Evolutionary conservation across 768 basidiomycete species (phyloP).

Genomic region (Tulasnella sp.): DNA sequence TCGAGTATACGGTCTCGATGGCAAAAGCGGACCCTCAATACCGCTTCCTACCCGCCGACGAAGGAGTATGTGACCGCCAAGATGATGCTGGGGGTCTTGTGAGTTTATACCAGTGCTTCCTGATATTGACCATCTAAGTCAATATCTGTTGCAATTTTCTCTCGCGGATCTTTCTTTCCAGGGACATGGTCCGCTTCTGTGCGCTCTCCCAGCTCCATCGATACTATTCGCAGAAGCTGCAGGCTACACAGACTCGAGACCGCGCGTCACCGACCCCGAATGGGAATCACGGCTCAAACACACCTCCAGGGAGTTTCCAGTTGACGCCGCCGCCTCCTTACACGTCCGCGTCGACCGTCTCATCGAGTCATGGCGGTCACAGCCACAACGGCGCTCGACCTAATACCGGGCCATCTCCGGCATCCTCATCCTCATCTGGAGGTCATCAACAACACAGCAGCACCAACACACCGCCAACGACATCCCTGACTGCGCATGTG

Average conservation of each 20-base stretch:
- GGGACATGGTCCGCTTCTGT: conserved; percentile 11
- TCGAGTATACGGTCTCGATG: not conserved
- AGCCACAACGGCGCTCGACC: not conserved
- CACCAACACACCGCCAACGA: not conserved
- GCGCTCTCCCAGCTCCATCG: conserved; percentile 1
- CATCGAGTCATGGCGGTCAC: not conserved
- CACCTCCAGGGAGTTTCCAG: conserved; percentile 11
- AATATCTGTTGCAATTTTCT: conserved; percentile 4
- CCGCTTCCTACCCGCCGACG: not conserved
- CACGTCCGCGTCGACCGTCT: not conserved
- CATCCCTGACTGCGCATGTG: too few relatives aligned
- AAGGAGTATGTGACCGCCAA: not conserved
- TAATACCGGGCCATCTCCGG: conserved; percentile 9
- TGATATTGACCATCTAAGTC: not conserved
- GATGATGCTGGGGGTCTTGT: conserved; percentile 7
- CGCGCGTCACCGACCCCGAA: not conserved
- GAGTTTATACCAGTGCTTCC: not conserved
- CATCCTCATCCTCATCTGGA: conserved; percentile 9
- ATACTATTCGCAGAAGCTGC: not conserved
- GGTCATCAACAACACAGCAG: not conserved
- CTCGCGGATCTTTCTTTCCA: not conserved
- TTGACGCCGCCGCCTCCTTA: conserved; percentile 10
- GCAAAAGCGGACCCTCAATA: not conserved
- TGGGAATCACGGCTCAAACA: not conserved
- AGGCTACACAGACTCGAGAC: not conserved